These are phyloP conservation scores for Pichia nanzhaoensis DNA, from an alignment of 805 yeast genomes.

Conservation along the genomic window DNA sequence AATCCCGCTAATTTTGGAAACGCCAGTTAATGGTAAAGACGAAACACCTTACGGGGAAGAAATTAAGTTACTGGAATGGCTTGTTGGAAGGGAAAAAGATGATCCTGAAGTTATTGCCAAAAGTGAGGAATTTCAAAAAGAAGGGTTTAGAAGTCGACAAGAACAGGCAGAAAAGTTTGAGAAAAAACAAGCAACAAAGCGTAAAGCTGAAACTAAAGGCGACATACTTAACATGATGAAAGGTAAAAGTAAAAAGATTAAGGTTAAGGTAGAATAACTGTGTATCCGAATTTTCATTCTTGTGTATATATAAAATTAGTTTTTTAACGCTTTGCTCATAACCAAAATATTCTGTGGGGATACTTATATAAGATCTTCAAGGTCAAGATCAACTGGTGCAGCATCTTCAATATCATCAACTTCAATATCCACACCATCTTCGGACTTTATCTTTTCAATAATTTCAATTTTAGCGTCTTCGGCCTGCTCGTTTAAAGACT, in stretches of 20 bases:
- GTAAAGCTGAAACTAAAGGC: slow-evolving; percentile 17
- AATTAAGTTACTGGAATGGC: slow-evolving; percentile 76
- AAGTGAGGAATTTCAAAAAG: slow-evolving; percentile 40
- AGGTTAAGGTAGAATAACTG: slow-evolving; percentile 13
- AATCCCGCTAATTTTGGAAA: slow-evolving; percentile 81
- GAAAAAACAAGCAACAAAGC: slow-evolving; percentile 36
- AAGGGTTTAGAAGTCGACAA: slow-evolving; percentile 64
- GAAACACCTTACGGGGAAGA: slow-evolving; percentile 71
- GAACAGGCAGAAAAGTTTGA: slow-evolving; percentile 63
- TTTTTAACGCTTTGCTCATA: no score
- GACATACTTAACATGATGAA: slow-evolving; percentile 23
- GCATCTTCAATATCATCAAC: neutral
- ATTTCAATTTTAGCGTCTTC: slow-evolving; percentile 14
- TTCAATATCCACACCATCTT: slow-evolving; percentile 1
- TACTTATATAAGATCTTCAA: no score
- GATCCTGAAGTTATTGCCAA: slow-evolving; percentile 51
- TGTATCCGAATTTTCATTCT: neutral
- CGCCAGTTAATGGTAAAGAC: slow-evolving; percentile 61
- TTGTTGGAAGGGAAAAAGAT: slow-evolving; percentile 48
- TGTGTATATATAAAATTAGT: neutral
- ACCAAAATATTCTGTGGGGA: no score
- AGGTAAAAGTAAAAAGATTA: slow-evolving; percentile 15
- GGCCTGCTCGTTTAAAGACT: slow-evolving; percentile 25
- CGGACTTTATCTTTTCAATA: slow-evolving; percentile 1
- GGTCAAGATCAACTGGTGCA: no score